Base-by-base conservation (phyloP, 164 flowering plant genomes). In the Akebia trifoliata region DNA sequence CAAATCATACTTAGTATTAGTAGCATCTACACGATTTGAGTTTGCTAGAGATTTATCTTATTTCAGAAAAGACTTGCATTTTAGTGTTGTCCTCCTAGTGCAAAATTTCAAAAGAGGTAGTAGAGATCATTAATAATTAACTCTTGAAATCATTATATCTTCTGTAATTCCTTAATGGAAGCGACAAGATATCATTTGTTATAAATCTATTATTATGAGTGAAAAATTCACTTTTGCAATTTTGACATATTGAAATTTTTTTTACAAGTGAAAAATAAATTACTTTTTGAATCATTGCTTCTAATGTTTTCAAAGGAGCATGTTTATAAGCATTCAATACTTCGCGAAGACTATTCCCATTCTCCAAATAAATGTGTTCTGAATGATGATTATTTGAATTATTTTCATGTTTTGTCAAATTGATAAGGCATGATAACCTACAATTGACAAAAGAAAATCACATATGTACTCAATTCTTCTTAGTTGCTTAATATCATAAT, bases 371-470 rank as follows among this genome's bases (percentile, higher is more conserved):
- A 32, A 84, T 86, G 58, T 81, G 73, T 22, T 85, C 86, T 4
- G 85, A 61, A 6, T 95, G 81, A 50, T 81, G 80, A 54, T 85
- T 86, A 61, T 85, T 82, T 47, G 60, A 31, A 69, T 93, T 82
- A 39, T 82, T 78, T 5, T 95, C 98, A 75, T 92, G 98, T 50
- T 62, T 47, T n/a, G 67, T 89, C 91, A 73, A 82, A 92, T 34
- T 69, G 60, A 20, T 54, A 60, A 49, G 91, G 85, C 0, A 78
- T 59, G 25, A 92, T 67, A 58, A 84, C 77, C 98, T 92, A 69
- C 32, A 51, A 29, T 31, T 6, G n/a, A 49, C 21, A 44, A 28
- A 26, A 32, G 47, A 10, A 50, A 64, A 24, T 40, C 25, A 50
- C 10, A 4, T 24, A 24, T 5, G 8, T 22, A 39, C 34, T 18